phyloP scores from a whole-genome alignment of 75 land plant species.

The Cunninghamia lanceolata region DNA sequence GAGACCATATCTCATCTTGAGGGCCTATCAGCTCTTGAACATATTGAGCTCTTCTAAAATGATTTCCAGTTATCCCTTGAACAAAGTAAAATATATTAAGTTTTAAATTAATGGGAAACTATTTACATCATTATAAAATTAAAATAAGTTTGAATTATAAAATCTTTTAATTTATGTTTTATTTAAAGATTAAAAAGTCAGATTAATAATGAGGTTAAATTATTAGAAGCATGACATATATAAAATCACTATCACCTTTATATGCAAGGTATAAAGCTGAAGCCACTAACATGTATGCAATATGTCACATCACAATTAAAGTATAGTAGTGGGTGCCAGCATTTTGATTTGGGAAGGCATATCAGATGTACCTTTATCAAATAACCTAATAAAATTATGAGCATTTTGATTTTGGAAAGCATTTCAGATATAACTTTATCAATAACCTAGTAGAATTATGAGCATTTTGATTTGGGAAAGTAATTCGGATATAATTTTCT shows the following conservation, averaged over 20 bases:
- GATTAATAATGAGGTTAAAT: not conserved
- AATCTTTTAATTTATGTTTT: too few species aligned
- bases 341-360: not conserved
- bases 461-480: not conserved
- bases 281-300: not conserved
- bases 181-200: not conserved
- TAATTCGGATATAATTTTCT: not conserved
- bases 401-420: not conserved
- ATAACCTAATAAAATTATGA: not conserved
- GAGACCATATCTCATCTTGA: too few species aligned
- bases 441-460: not conserved
- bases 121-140: too few species aligned
- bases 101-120: too few species aligned
- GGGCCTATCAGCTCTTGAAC: too few species aligned
- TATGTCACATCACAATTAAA: not conserved
- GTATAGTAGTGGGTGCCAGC: not conserved
- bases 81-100: too few species aligned
- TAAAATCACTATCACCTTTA: not conserved
- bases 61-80: too few species aligned
- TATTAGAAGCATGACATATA: too few species aligned
- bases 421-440: not conserved
- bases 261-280: not conserved
- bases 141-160: too few species aligned
- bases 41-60: too few species aligned
- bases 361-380: not conserved